Evolutionary conservation across 176 grass and related monocot species (phyloP).

Genomic region (Elaeis guineensis): DNA sequence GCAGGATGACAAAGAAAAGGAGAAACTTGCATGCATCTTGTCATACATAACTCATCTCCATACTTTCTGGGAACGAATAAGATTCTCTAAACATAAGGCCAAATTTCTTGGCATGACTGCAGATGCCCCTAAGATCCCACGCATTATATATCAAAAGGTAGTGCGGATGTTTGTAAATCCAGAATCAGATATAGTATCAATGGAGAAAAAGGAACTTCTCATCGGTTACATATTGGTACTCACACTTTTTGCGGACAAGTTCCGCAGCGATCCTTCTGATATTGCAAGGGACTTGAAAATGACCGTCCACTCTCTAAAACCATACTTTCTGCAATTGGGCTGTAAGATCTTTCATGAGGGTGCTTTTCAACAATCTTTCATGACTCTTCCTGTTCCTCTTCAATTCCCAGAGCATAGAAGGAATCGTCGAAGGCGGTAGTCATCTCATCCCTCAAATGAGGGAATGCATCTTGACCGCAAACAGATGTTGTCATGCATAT

Average conservation of each 20-base stretch:
- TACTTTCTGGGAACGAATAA: constrained; percentile 33
- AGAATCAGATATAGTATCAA: constrained; percentile 35
- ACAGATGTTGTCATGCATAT: no score
- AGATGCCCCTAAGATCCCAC: constrained; percentile 31
- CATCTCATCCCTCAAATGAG: no score
- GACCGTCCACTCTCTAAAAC: constrained; percentile 38
- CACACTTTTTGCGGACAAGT: constrained; percentile 72
- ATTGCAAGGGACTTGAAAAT: constrained; percentile 81
- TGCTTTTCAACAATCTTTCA: constrained; percentile 5
- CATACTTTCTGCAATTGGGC: constrained; percentile 73
- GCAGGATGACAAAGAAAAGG: constrained; percentile 48
- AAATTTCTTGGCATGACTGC: constrained; percentile 10
- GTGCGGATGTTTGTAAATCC: constrained; percentile 45
- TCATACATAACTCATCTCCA: constrained; percentile 82
- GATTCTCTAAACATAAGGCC: constrained; percentile 11
- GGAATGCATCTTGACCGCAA: no score
- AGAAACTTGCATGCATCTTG: constrained; percentile 63
- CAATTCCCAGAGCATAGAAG: constrained; percentile 33
- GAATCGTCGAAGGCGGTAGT: constrained; percentile 11
- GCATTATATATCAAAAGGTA: constrained; percentile 37
- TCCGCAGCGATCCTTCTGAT: constrained; percentile 42
- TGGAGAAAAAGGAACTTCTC: constrained; percentile 69
- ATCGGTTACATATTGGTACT: constrained; percentile 83
- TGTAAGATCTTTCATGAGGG: constrained; percentile 28
- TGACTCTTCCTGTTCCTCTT: constrained; percentile 63